These are phyloP conservation scores for Aphanomyces cochlioides DNA, from an alignment of 352 stramenopile genomes.

Conservation along the genomic window DNA sequence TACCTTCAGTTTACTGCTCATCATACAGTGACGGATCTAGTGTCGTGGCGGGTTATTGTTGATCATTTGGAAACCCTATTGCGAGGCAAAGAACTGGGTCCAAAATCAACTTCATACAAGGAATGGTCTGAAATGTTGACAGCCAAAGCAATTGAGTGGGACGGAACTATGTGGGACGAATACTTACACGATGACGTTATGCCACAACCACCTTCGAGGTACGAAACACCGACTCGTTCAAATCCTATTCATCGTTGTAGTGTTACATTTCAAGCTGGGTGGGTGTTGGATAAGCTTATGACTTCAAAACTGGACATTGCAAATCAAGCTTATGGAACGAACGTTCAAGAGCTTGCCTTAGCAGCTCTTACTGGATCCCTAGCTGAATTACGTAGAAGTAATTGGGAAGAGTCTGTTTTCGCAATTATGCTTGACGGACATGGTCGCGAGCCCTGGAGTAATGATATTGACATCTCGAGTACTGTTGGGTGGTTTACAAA, in stretches of 20 bases:
- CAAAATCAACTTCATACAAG: constrained; percentile 8
- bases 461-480: not conserved
- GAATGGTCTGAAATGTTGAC: constrained; percentile 9
- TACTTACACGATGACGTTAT: not conserved
- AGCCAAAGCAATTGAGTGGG: not conserved
- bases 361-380: not conserved
- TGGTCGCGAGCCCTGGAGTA: not conserved
- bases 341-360: constrained; percentile 3
- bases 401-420: not conserved
- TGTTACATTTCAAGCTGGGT: not conserved
- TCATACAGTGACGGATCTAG: constrained; percentile 4
- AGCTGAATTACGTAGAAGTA: not conserved
- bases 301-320: not conserved
- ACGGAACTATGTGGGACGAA: not conserved
- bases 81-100: not conserved
- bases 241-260: not conserved
- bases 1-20: constrained; percentile 1
- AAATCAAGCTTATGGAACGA: not conserved
- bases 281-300: not conserved
- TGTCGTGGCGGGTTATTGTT: not conserved
- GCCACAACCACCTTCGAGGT: not conserved
- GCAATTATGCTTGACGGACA: not conserved
- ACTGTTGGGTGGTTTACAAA: constrained; percentile 3
- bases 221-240: not conserved
- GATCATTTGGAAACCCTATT: not conserved